Conservation (phyloP, 2,329 filamentous ascomycete genomes). For the Penicillium palitans region DNA sequence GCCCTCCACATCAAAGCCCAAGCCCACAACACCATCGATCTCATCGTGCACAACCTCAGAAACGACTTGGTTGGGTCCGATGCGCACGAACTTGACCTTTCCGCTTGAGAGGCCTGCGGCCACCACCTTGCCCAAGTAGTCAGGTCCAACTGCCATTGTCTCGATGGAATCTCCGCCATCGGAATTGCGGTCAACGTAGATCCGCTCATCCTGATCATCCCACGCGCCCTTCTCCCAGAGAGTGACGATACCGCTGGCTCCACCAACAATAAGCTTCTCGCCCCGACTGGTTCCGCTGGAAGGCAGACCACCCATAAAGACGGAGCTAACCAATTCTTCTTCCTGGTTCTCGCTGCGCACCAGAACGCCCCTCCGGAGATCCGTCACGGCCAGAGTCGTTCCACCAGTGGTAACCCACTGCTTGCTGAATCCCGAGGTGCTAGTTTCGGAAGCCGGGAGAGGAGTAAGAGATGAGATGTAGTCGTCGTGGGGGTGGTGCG, state of each 20-base stretch:
- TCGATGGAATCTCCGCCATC: constrained; percentile 78
- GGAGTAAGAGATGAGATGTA: constrained; percentile 87
- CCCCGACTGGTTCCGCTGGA: constrained; percentile 67
- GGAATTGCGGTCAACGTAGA: constrained; percentile 66
- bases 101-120: constrained; percentile 83
- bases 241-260: constrained; percentile 78
- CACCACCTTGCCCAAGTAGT: constrained; percentile 67
- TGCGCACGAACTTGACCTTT: constrained; percentile 70
- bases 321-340: constrained; percentile 81
- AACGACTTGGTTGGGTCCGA: constrained; percentile 71
- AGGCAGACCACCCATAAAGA: constrained; percentile 74
- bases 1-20: constrained; percentile 82
- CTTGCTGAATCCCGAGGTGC: constrained; percentile 85
- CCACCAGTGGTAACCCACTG: constrained; percentile 95
- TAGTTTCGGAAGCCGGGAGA: constrained; percentile 74
- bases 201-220: constrained; percentile 91
- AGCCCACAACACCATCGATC: constrained; percentile 75
- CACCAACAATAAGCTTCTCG: constrained; percentile 73
- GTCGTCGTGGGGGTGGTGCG: constrained; percentile 84
- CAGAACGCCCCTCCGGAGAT: constrained; percentile 80
- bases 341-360: constrained; percentile 92
- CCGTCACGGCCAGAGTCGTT: constrained; percentile 85
- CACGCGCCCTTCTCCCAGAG: constrained; percentile 93
- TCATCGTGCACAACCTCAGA: constrained; percentile 75
- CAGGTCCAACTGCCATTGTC: constrained; percentile 69